A percentile compares a stretch with the other conserved stretches of the same genome.
phyloP scores from a whole-genome alignment of 192 early-diverging fungal genomes.

The Obelidium mucronatum region DNA sequence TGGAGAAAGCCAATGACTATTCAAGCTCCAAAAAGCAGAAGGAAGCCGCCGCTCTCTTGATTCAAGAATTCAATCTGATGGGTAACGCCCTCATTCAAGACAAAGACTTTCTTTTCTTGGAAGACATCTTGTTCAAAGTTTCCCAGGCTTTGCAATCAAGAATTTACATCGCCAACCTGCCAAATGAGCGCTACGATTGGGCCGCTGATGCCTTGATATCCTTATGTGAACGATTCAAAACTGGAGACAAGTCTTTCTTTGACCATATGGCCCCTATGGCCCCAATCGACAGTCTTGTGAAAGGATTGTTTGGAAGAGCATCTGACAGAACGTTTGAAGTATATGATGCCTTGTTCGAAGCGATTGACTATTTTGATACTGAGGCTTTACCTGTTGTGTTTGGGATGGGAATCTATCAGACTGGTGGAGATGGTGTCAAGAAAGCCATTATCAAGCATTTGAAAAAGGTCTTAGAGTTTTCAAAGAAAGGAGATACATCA shows the following conservation, averaged over 20 bases:
- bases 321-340: not conserved
- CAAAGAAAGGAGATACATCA: not conserved
- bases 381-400: not conserved
- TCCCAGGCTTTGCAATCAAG: not conserved
- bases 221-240: not conserved
- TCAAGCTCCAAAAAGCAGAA: not conserved
- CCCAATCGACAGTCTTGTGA: not conserved
- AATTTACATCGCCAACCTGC: not conserved
- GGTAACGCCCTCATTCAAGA: not conserved
- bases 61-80: not conserved
- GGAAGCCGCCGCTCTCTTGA: not conserved
- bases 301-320: not conserved
- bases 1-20: not conserved
- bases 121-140: not conserved
- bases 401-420: not conserved
- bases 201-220: not conserved
- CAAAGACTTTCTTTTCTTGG: not conserved
- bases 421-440: not conserved
- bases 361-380: not conserved
- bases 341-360: not conserved
- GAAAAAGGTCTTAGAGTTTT: not conserved
- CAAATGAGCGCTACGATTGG: not conserved
- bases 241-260: not conserved
- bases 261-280: not conserved
- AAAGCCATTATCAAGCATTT: not conserved